Evolutionary conservation across 192 early-diverging fungal genomes (phyloP).

Genomic region (Dimargaris cristalligena): DNA sequence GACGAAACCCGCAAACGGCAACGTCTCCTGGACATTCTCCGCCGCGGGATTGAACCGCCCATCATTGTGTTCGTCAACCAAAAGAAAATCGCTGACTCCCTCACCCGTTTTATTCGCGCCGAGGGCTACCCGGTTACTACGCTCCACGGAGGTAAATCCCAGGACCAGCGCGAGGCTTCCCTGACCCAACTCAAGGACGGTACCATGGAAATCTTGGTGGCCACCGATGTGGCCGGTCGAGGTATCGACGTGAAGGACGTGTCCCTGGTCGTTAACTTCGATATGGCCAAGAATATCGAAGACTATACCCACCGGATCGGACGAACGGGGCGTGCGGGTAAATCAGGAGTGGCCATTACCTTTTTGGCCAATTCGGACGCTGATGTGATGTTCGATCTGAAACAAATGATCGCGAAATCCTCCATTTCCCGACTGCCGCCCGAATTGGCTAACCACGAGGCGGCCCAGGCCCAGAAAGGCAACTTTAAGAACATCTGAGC

Average conservation of each 20-base stretch:
- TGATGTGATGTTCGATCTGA: conserved; percentile 75
- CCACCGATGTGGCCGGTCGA: conserved; percentile 96
- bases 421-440: conserved; percentile 58
- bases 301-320: conserved; percentile 98
- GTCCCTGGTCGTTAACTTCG: conserved; percentile 88
- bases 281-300: conserved; percentile 98
- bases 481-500: not conserved
- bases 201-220: conserved; percentile 74
- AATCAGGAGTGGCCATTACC: conserved; percentile 74
- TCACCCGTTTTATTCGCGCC: conserved; percentile 45
- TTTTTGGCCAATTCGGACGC: conserved; percentile 69
- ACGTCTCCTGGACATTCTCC: conserved; percentile 37
- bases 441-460: conserved; percentile 71
- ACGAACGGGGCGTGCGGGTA: conserved; percentile 94
- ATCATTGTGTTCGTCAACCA: conserved; percentile 98
- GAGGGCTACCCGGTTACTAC: conserved; percentile 47
- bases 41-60: conserved; percentile 43
- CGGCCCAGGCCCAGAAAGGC: conserved; percentile 55
- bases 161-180: conserved; percentile 88
- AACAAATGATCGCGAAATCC: conserved; percentile 52
- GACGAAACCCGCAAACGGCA: conserved; percentile 61
- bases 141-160: conserved; percentile 90
- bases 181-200: conserved; percentile 68
- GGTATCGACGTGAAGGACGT: conserved; percentile 99
- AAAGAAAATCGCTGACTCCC: conserved; percentile 78